Evolutionary conservation across 495 filamentous ascomycete species (phyloP).

Genomic region (Xylaria flabelliformis): DNA sequence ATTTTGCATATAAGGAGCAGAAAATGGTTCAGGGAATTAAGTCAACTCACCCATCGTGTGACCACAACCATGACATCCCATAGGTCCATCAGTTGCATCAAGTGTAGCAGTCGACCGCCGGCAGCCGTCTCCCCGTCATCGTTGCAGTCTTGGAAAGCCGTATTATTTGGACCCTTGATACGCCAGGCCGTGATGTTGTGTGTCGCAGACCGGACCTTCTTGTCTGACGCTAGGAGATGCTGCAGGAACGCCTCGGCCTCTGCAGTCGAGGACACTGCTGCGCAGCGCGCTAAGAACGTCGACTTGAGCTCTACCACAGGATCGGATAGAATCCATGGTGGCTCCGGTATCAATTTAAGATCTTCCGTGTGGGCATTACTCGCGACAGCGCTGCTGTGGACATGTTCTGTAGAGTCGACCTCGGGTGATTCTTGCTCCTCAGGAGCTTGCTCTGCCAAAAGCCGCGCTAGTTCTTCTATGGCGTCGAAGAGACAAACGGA

Average conservation of each 20-base stretch:
- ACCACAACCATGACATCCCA: slow-evolving; percentile 96
- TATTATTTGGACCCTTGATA: slow-evolving; percentile 57
- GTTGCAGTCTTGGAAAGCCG: slow-evolving; percentile 84
- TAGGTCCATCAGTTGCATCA: slow-evolving; percentile 94
- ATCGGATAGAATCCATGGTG: slow-evolving; percentile 75
- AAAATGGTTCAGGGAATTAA: neutral
- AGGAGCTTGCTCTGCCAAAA: slow-evolving; percentile 33
- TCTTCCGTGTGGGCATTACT: neutral
- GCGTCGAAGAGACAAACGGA: slow-evolving; percentile 88
- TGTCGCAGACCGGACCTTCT: slow-evolving; percentile 80
- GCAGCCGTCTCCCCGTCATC: slow-evolving; percentile 98
- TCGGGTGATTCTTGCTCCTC: slow-evolving; percentile 13
- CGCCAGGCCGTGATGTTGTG: slow-evolving; percentile 84
- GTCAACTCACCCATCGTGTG: slow-evolving; percentile 54
- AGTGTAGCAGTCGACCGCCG: slow-evolving; percentile 79
- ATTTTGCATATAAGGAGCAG: neutral
- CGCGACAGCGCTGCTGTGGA: neutral
- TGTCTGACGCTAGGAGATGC: slow-evolving; percentile 79
- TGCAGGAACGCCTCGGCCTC: slow-evolving; percentile 73
- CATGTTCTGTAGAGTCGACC: neutral
- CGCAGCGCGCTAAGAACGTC: slow-evolving; percentile 80
- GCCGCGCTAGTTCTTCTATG: slow-evolving; percentile 66
- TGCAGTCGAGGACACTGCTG: slow-evolving; percentile 66
- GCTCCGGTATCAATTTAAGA: slow-evolving; percentile 41
- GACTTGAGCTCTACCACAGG: slow-evolving; percentile 83